Evolutionary conservation across 2,329 filamentous ascomycete species (phyloP).

Genomic region (Aspergillus fischeri): DNA sequence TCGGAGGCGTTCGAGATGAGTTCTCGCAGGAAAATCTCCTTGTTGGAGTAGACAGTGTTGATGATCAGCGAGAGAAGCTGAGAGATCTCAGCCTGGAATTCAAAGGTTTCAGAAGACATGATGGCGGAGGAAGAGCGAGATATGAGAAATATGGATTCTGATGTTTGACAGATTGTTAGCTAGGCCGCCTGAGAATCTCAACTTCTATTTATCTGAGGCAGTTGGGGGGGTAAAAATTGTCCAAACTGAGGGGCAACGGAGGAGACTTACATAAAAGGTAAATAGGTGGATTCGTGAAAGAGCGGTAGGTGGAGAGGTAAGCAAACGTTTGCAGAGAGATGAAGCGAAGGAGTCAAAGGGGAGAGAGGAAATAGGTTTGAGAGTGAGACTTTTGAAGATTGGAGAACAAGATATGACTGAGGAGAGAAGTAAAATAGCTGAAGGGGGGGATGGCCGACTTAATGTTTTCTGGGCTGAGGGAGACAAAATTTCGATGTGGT

Average conservation of each 20-base stretch:
- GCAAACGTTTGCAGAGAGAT: constrained; percentile 9
- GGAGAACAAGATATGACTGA: constrained; percentile 11
- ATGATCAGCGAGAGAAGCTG: constrained; percentile 99
- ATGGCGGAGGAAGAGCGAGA: constrained; percentile 36
- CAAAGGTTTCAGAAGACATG: constrained; percentile 92
- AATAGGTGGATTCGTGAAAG: constrained; percentile 6
- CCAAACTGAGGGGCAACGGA: constrained; percentile 12
- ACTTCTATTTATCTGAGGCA: no score
- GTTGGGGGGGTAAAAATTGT: no score
- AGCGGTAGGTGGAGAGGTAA: constrained; percentile 5
- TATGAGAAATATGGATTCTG: neutral
- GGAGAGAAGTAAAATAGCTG: constrained; percentile 10
- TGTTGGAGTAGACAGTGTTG: constrained; percentile 99
- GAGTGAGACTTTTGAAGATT: neutral
- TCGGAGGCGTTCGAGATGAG: constrained; percentile 97
- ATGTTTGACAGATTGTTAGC: no score
- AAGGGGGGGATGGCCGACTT: constrained; percentile 21
- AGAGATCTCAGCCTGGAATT: constrained; percentile 99
- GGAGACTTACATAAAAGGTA: constrained; percentile 8
- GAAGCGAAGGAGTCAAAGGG: constrained; percentile 11
- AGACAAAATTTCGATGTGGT: constrained; percentile 26
- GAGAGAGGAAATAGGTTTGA: neutral
- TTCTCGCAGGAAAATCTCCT: constrained; percentile 99
- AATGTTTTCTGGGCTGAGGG: constrained; percentile 22
- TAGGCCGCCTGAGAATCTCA: no score